These are phyloP conservation scores for Camelina sativa DNA, from an alignment of 345 rosid species.

Conservation along the genomic window DNA sequence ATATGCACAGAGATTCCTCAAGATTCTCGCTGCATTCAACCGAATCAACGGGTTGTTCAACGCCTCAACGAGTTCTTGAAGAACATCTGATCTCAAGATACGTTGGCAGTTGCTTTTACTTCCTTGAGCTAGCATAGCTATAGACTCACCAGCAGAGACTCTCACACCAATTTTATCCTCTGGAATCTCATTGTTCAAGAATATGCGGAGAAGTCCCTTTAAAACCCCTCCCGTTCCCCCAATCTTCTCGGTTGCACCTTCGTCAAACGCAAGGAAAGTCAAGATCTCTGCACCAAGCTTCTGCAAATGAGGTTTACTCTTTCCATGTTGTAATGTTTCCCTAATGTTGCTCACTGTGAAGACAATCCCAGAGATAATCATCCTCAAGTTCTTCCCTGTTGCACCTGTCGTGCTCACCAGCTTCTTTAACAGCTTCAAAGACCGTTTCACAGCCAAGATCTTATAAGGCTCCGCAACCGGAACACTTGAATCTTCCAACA, in stretches of 20 bases:
- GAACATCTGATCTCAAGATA: conserved; percentile 59
- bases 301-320: conserved; percentile 61
- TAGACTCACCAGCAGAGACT: conserved; percentile 79
- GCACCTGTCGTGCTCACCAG: conserved; percentile 74
- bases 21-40: conserved; percentile 73
- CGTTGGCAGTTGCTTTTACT: conserved; percentile 71
- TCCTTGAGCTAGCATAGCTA: conserved; percentile 85
- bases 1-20: conserved; percentile 69
- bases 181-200: conserved; percentile 55
- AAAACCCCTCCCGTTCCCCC: conserved; percentile 91
- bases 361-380: conserved; percentile 73
- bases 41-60: conserved; percentile 55
- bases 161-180: conserved; percentile 53
- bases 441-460: conserved; percentile 68
- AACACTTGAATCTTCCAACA: conserved; percentile 49
- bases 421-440: conserved; percentile 80
- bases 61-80: conserved; percentile 54
- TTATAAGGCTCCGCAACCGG: conserved; percentile 44
- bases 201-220: conserved; percentile 70
- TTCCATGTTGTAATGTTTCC: conserved; percentile 69
- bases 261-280: conserved; percentile 73
- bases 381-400: conserved; percentile 73
- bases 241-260: conserved; percentile 74
- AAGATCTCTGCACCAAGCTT: conserved; percentile 72
- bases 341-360: conserved; percentile 85